Percentiles rank a stretch among this genome's conserved stretches.
phyloP scores from a whole-genome alignment of 306 rosid species.

The Prunus padus region DNA sequence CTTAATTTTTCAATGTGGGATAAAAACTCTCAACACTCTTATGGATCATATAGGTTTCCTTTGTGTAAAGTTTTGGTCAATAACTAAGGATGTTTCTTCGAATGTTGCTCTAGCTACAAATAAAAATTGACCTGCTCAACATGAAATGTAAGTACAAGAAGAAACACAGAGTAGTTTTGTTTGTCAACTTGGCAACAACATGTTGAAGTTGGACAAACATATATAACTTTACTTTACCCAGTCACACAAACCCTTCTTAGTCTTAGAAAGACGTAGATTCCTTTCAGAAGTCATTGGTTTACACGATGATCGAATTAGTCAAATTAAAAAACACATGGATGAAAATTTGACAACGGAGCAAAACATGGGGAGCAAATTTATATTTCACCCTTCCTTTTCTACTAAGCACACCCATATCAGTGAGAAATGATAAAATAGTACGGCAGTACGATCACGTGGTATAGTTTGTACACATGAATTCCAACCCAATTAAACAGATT shows the following conservation, averaged over 20 bases:
- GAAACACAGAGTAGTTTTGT: neutral
- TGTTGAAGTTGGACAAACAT: neutral
- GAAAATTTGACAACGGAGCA: no score
- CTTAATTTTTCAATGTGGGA: no score
- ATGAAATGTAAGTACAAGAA: neutral
- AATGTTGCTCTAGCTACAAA: neutral
- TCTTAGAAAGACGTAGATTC: neutral
- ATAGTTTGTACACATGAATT: no score
- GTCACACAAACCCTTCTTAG: neutral
- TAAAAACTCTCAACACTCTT: neutral
- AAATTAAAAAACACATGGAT: no score
- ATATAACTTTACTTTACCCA: neutral
- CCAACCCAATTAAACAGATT: no score
- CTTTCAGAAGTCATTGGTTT: neutral
- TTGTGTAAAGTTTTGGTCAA: neutral
- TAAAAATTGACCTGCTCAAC: neutral
- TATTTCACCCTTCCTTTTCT: no score
- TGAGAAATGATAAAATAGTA: no score
- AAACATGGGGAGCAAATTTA: no score
- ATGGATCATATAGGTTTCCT: neutral
- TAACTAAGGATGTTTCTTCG: constrained; percentile 3
- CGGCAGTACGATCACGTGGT: accelerated
- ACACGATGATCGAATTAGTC: no score
- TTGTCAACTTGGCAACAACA: neutral
- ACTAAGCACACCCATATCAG: no score